phyloP scores from a whole-genome alignment of 2,329 filamentous ascomycete species.

The Venturia pyrina region DNA sequence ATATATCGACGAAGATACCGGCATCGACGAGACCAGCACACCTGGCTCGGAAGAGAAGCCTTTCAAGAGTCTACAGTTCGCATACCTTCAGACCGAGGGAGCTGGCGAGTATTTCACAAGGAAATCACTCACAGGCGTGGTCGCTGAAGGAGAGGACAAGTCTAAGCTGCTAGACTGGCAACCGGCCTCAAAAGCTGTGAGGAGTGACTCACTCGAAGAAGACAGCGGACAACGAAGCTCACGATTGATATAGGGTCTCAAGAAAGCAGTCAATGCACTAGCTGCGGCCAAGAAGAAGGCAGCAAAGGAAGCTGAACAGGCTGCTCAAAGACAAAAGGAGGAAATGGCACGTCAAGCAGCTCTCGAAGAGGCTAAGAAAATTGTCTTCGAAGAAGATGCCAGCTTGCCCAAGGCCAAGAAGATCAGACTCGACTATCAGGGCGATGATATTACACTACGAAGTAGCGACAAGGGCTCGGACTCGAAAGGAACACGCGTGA shows the following conservation, averaged over 20 bases:
- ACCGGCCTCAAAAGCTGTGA: constrained; percentile 60
- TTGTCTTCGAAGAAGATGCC: constrained; percentile 58
- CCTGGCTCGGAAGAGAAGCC: constrained; percentile 63
- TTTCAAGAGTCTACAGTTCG: constrained; percentile 72
- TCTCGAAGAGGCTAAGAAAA: constrained; percentile 74
- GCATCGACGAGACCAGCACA: constrained; percentile 56
- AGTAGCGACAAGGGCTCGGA: constrained; percentile 32
- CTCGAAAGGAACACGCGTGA: constrained; percentile 61
- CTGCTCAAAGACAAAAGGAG: constrained; percentile 62
- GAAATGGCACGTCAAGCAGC: constrained; percentile 59
- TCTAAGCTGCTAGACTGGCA: constrained; percentile 63
- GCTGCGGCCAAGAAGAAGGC: constrained; percentile 78
- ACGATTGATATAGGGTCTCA: constrained; percentile 45
- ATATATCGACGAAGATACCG: constrained; percentile 74
- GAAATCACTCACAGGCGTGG: constrained; percentile 36
- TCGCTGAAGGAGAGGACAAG: constrained; percentile 46
- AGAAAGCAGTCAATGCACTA: constrained; percentile 69
- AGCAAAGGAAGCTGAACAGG: constrained; percentile 63
- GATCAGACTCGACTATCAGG: constrained; percentile 66
- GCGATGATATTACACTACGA: constrained; percentile 47
- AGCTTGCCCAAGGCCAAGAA: constrained; percentile 63
- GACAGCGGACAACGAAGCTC: background rate
- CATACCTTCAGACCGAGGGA: constrained; percentile 61
- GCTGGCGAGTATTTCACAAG: constrained; percentile 56
- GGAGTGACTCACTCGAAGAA: background rate